Base-by-base conservation (phyloP, 768 basidiomycete genomes). In the Auricularia cornea region DNA sequence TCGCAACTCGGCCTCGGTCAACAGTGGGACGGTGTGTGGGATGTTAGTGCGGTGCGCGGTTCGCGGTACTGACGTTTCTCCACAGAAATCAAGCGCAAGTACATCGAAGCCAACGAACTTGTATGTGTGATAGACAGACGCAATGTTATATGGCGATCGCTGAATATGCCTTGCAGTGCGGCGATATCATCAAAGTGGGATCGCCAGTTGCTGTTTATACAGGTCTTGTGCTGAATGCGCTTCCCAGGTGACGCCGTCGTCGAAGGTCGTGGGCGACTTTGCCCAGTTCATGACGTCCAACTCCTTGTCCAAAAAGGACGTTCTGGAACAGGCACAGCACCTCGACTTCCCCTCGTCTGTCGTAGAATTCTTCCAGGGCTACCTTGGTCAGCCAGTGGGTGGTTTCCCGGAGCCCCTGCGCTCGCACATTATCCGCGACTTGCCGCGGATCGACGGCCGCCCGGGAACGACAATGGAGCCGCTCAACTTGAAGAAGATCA, bases 211-310 rank as follows among this genome's bases (percentile, higher is more conserved):
- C 20, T n/a, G 28, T 1, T 40, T 41, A 18, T 16, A 59, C 23
- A 10, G 38, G 41, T 32, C 40, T 57, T 31, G 14, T 28, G 59
- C 12, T 52, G 30, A 59, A 56, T 8, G 5, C 26, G 44, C 33
- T 33, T 60, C 54, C 11, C 70, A 87, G 85, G 96, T 98, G 69
- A 99, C 97, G 29, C 97, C 97, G 32, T 97, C 97, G 14, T 98
- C 97, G 51, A 99, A 98, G 80, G 93, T 96, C 59, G 95, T 98
- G 59, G 97, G 97, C 29, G 97, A 99, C 79, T 97, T 99, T 76
- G 97, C 97, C 20, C 97, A 99, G 77, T 97, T 90, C 89, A 95
- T 98, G 94, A 95, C 94, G 38, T 91, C 92, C 68, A 98, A 98
- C 81, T 85, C 86, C 66, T 80, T 98, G 64, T 83, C 87, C 61